Evolutionary conservation across 1,284 basidiomycete species (phyloP).

Genomic region (Apiotrichum mycotoxinovorans): DNA sequence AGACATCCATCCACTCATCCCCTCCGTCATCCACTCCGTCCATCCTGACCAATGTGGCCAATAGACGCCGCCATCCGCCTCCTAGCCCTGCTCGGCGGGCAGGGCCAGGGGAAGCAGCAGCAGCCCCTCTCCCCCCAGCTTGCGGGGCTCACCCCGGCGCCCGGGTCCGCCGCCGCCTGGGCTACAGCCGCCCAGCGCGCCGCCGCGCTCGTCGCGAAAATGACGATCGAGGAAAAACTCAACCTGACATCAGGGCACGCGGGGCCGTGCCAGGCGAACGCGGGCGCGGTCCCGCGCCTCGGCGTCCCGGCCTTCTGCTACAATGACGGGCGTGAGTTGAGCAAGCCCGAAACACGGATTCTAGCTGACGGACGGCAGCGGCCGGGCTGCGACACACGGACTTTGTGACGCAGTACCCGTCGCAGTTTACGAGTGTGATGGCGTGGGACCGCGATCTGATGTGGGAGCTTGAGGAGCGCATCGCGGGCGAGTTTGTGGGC

Average conservation of each 20-base stretch:
- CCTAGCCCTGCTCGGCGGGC: too few relatives aligned
- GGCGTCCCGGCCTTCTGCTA: conserved; percentile 61
- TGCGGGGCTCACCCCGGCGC: too few relatives aligned
- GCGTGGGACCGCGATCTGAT: conserved; percentile 53
- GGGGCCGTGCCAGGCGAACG: conserved; percentile 63
- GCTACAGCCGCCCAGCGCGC: conserved; percentile 43
- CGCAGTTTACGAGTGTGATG: conserved; percentile 52
- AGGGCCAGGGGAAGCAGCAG: too few relatives aligned
- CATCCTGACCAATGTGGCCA: too few relatives aligned
- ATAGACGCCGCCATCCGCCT: too few relatives aligned
- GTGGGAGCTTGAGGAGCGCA: conserved; percentile 47
- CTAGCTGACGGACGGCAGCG: too few relatives aligned
- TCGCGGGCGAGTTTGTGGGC: conserved; percentile 53
- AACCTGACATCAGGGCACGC: conserved; percentile 39
- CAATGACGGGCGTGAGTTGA: conserved; percentile 56
- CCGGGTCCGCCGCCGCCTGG: conserved; percentile 17
- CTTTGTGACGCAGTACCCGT: conserved; percentile 52
- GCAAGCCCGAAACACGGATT: too few relatives aligned
- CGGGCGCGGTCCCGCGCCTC: conserved; percentile 51
- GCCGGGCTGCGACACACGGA: conserved; percentile 48
- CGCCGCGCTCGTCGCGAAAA: conserved; percentile 42
- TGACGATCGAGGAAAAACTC: conserved; percentile 53
- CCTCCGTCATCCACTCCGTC: too few relatives aligned
- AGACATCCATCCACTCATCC: too few relatives aligned
- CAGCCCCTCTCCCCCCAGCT: too few relatives aligned